Conservation (phyloP, 768 basidiomycete genomes). For the Phlebiopsis flavidoalba region DNA sequence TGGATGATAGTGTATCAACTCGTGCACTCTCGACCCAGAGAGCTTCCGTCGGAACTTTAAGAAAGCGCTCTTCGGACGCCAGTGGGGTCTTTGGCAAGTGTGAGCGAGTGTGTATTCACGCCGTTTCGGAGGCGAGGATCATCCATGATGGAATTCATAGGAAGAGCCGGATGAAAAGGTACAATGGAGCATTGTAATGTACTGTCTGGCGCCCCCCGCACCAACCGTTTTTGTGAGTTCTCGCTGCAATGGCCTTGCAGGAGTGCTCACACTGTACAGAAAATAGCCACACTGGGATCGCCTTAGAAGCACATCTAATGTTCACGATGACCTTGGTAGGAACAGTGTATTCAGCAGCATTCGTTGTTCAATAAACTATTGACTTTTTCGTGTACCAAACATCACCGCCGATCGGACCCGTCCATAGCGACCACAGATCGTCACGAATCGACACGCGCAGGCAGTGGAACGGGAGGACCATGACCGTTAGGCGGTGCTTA, state of each 20-base stretch:
- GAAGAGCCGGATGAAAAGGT: neutral
- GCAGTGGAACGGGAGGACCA: too few species aligned
- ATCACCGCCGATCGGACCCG: too few species aligned
- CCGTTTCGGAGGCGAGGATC: conserved; percentile 6
- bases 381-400: too few species aligned
- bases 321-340: neutral
- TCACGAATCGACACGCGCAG: too few species aligned
- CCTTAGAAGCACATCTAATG: conserved; percentile 10
- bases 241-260: neutral
- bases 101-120: neutral
- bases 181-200: neutral
- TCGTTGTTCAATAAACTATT: too few species aligned
- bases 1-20: too few species aligned
- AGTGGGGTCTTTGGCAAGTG: conserved; percentile 2
- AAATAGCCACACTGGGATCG: conserved; percentile 17
- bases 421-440: too few species aligned
- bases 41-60: conserved; percentile 3
- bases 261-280: neutral
- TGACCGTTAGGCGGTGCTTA: too few species aligned
- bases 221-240: conserved; percentile 18
- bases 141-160: neutral
- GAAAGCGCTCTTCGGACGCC: conserved; percentile 8
- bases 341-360: too few species aligned
- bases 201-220: conserved; percentile 2
- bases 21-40: too few species aligned